Conservation (phyloP, 257 asterid genomes). For the Haberlea rhodopensis region DNA sequence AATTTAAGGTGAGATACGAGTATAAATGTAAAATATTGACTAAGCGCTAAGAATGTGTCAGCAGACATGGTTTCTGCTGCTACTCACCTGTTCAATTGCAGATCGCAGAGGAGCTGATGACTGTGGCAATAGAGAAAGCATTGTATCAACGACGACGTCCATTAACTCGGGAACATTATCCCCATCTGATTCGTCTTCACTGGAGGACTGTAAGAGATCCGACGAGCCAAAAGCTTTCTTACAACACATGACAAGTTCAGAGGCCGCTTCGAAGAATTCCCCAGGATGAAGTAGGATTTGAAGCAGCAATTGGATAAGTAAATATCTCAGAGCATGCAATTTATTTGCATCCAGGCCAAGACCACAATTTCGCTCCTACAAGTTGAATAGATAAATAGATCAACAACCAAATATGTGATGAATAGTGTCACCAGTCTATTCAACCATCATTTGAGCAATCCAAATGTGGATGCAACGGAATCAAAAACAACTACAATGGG, state of each 20-base stretch:
- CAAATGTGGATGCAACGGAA: not conserved
- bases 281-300: constrained; percentile 55
- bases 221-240: constrained; percentile 67
- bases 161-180: constrained; percentile 62
- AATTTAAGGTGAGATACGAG: not conserved
- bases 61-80: constrained; percentile 5
- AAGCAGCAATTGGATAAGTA: constrained; percentile 53
- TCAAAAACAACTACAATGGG: not conserved
- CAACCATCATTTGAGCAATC: constrained; percentile 6
- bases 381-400: not conserved
- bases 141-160: constrained; percentile 94
- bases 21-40: constrained; percentile 1
- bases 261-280: constrained; percentile 82
- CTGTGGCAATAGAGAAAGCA: constrained; percentile 93
- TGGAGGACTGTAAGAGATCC: constrained; percentile 62
- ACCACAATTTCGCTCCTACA: constrained; percentile 70
- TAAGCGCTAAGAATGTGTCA: constrained; percentile 7
- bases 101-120: constrained; percentile 88
- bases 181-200: constrained; percentile 72
- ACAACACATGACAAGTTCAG: constrained; percentile 82
- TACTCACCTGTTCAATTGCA: constrained; percentile 82
- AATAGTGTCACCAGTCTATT: not conserved
- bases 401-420: constrained; percentile 21
- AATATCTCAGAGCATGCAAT: constrained; percentile 66
- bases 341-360: constrained; percentile 49